Evolutionary conservation across 1,284 basidiomycete species (phyloP).

Genomic region (Ustilago nuda): DNA sequence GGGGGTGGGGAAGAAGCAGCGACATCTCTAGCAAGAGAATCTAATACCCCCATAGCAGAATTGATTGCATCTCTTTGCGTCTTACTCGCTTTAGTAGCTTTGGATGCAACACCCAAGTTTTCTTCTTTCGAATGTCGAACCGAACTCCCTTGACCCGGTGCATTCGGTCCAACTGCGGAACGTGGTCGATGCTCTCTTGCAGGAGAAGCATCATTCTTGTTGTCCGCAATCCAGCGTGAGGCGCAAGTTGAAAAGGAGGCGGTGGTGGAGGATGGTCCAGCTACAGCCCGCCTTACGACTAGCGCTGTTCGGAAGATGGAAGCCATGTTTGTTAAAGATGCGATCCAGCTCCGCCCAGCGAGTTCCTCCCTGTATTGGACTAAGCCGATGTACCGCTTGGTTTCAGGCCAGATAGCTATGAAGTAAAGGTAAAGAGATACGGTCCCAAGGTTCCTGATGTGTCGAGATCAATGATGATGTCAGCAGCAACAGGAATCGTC

Average conservation of each 20-base stretch:
- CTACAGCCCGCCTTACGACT: background rate
- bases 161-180: slow-evolving; percentile 16
- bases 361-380: too few relatives aligned
- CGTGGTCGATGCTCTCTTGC: slow-evolving; percentile 32
- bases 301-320: slow-evolving; percentile 18
- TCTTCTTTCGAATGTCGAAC: slow-evolving; percentile 18
- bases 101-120: slow-evolving; percentile 9
- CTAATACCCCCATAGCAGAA: slow-evolving; percentile 39
- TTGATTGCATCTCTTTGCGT: slow-evolving; percentile 38
- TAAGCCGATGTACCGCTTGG: too few relatives aligned
- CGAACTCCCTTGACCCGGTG: slow-evolving; percentile 8
- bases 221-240: slow-evolving; percentile 18
- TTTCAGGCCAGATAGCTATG: too few relatives aligned
- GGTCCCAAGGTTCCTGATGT: too few relatives aligned
- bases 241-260: slow-evolving; percentile 13
- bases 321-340: slow-evolving; percentile 14
- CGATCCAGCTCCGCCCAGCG: too few relatives aligned
- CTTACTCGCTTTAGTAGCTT: slow-evolving; percentile 4
- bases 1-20: slow-evolving; percentile 4
- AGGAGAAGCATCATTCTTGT: slow-evolving; percentile 26
- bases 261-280: slow-evolving; percentile 15
- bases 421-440: too few relatives aligned
- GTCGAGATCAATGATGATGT: too few relatives aligned
- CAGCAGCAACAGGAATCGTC: too few relatives aligned
- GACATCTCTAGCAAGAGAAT: slow-evolving; percentile 24